phyloP scores from a whole-genome alignment of 495 filamentous ascomycete species.

The Pyronema domesticum region DNA sequence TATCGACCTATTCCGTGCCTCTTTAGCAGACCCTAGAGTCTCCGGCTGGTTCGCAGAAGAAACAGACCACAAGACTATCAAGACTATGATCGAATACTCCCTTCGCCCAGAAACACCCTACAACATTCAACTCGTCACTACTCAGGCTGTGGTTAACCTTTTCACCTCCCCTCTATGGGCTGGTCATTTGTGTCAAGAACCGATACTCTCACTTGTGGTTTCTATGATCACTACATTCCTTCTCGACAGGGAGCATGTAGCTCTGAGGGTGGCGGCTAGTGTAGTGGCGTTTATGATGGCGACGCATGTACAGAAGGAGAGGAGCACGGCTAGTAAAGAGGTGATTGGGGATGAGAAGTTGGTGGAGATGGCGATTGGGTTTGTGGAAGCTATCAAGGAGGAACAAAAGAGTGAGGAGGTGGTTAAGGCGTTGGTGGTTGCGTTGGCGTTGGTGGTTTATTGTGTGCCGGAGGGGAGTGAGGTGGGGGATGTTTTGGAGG shows the following conservation, averaged over 20 bases:
- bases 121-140: constrained; percentile 60
- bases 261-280: constrained; percentile 54
- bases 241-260: constrained; percentile 35
- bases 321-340: constrained; percentile 40
- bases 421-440: constrained; percentile 50
- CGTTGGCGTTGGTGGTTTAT: constrained; percentile 58
- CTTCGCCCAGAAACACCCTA: constrained; percentile 43
- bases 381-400: constrained; percentile 54
- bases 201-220: constrained; percentile 24
- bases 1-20: constrained; percentile 62
- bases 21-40: constrained; percentile 66
- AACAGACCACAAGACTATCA: constrained; percentile 40
- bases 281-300: constrained; percentile 73
- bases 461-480: constrained; percentile 12
- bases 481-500: not conserved
- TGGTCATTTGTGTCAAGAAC: constrained; percentile 26
- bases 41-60: constrained; percentile 76
- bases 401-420: constrained; percentile 54
- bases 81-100: constrained; percentile 43
- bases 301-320: constrained; percentile 44
- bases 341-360: constrained; percentile 47
- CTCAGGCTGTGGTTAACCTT: constrained; percentile 44
- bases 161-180: constrained; percentile 45
- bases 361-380: constrained; percentile 57
- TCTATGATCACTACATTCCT: constrained; percentile 36